A percentile compares a stretch with the other conserved stretches of the same genome.
phyloP scores from a whole-genome alignment of 129 eudicot species.

The Scalesia atractyloides region DNA sequence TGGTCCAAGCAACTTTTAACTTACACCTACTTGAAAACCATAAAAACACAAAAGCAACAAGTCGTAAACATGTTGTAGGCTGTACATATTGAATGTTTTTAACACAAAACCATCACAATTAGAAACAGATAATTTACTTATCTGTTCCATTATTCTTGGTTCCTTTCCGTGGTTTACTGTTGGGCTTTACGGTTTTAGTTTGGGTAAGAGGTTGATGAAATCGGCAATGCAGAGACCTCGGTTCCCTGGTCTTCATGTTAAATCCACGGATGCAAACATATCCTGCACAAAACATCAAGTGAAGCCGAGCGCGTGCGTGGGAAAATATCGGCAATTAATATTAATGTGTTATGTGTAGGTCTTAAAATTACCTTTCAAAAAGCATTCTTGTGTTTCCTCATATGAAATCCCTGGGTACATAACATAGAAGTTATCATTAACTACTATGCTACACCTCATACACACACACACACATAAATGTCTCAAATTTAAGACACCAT shows the following conservation, averaged over 20 bases:
- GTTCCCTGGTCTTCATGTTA: conserved; percentile 28
- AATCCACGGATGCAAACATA: conserved; percentile 39
- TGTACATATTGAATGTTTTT: too few relatives aligned
- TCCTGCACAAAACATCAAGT: conserved; percentile 17
- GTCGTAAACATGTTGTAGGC: too few relatives aligned
- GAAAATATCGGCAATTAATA: neutral
- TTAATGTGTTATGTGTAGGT: neutral
- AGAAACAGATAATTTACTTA: neutral
- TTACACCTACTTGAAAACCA: too few relatives aligned
- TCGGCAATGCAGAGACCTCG: conserved; percentile 18
- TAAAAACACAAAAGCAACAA: too few relatives aligned
- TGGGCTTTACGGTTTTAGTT: neutral
- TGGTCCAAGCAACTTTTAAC: too few relatives aligned
- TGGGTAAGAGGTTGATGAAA: conserved; percentile 13
- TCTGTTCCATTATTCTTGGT: neutral
- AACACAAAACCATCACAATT: too few relatives aligned
- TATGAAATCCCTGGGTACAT: neutral
- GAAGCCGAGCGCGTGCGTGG: neutral
- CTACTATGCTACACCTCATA: neutral
- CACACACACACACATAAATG: too few relatives aligned
- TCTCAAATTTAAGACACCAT: too few relatives aligned
- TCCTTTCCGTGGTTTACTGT: neutral
- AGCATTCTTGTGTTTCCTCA: neutral
- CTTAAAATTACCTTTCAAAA: neutral
- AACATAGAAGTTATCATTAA: neutral